phyloP scores from a whole-genome alignment of 2,329 filamentous ascomycete genomes.

The Chaetomium sp. region DNA sequence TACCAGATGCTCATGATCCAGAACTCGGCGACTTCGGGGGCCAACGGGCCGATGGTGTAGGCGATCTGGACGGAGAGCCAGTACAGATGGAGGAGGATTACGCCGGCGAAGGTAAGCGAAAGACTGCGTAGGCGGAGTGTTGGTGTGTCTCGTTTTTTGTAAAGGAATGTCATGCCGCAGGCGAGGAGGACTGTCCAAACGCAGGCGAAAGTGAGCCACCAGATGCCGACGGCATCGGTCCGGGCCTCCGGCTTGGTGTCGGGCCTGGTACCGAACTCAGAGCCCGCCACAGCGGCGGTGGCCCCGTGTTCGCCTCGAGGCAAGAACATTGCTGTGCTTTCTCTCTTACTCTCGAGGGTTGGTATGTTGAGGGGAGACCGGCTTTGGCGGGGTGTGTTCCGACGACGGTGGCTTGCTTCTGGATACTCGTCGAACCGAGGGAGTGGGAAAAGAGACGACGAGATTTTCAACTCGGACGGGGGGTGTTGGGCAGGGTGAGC shows the following conservation, averaged over 20 bases:
- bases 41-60: slow-evolving; percentile 35
- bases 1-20: slow-evolving; percentile 63
- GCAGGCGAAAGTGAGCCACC: slow-evolving; percentile 33
- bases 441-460: not conserved
- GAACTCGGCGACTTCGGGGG: slow-evolving; percentile 50
- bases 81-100: slow-evolving; percentile 37
- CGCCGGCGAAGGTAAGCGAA: slow-evolving; percentile 30
- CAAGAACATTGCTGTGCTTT: slow-evolving; percentile 15
- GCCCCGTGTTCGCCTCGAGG: slow-evolving; percentile 10
- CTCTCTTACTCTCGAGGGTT: too few relatives aligned
- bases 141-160: slow-evolving; percentile 34
- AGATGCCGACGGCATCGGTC: slow-evolving; percentile 36
- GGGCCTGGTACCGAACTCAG: slow-evolving; percentile 29
- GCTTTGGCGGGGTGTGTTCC: not conserved
- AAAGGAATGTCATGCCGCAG: slow-evolving; percentile 36
- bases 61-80: slow-evolving; percentile 36
- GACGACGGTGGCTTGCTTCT: not conserved
- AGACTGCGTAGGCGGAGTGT: slow-evolving; percentile 34
- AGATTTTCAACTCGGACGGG: not conserved
- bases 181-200: slow-evolving; percentile 36
- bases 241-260: slow-evolving; percentile 28
- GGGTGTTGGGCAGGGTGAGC: not conserved
- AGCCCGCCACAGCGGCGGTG: slow-evolving; percentile 21
- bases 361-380: too few relatives aligned
- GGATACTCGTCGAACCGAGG: not conserved